Base-by-base conservation (phyloP, 768 basidiomycete genomes). In the Lyophyllum semitale region DNA sequence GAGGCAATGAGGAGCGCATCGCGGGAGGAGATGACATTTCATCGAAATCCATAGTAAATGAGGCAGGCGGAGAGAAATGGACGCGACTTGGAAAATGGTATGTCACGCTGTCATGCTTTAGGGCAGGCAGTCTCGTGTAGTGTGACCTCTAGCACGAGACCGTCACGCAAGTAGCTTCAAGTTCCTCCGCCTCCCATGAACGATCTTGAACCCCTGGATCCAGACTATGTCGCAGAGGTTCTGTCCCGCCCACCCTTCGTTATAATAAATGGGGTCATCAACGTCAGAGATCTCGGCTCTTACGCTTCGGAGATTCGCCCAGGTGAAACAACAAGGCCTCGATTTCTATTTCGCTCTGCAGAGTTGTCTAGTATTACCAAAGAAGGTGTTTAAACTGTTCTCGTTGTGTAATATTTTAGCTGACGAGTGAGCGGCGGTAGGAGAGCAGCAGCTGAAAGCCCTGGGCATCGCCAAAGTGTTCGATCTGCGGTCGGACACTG, bases 401-500 rank as follows among this genome's bases (percentile, higher is more conserved):
- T 26, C 37, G 15, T 17, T 30, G 30, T 15, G 8, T 29, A 20
- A 25, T 35, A 8, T 23, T 49, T 54, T 7, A 51, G 33, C 48
- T 51, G 45, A 55, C 22, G 25, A n/a, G 22, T 51, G 12, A 38
- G 3, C 33, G 6, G 20, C 20, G 40, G 11, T 58, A 91, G 90
- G 91, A 47, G 81, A 81, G 63, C 69, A 67, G 15, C 78, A 79
- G 57, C 69, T 93, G 53, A 79, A 67, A 55, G 72, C 78, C 11
- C 77, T 93, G 15, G 87, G 87, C 4, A 78, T 93, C 53, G 74
- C 81, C 6, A 84, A 77, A 59, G 77, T 91, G 53, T 92, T 87
- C 66, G 91, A 93, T 73, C 75, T 93, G 38, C 81, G 91, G 62
- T 91, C 90, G 8, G 87, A 91, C 64, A 85, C 83, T 4, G 91